Evolutionary conservation across 2,329 filamentous ascomycete genomes (phyloP).

Genomic region (Colletotrichum destructivum): DNA sequence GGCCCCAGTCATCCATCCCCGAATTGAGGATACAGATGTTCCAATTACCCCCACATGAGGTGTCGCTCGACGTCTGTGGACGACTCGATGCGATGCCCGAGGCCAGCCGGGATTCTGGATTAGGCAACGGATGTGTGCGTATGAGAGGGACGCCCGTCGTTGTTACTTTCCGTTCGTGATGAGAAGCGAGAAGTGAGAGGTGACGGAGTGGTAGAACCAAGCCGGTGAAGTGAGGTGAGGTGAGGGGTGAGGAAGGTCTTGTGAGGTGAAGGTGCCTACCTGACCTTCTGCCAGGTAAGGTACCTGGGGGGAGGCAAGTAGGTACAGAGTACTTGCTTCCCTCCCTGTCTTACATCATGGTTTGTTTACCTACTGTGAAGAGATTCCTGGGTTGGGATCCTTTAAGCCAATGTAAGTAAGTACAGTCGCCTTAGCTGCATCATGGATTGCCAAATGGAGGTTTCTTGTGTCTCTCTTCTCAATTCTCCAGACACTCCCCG

Average conservation of each 20-base stretch:
- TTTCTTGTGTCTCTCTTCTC: not conserved
- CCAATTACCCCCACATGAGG: slow-evolving; percentile 2
- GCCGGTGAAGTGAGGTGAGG: slow-evolving; percentile 1
- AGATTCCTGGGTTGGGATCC: not conserved
- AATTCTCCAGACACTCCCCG: not conserved
- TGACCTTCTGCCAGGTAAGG: not conserved
- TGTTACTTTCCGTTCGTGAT: slow-evolving; percentile 17
- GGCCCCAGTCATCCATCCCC: not conserved
- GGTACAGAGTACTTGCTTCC: no score
- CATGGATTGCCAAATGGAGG: not conserved
- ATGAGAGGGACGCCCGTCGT: slow-evolving; percentile 1
- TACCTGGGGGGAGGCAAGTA: no score
- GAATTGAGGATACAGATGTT: not conserved
- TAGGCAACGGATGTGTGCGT: slow-evolving; percentile 23
- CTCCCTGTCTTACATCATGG: no score
- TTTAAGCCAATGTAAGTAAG: not conserved
- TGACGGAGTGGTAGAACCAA: not conserved
- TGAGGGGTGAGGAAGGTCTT: not conserved
- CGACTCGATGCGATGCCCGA: slow-evolving; percentile 34
- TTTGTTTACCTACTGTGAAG: not conserved
- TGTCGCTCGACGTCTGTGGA: not conserved
- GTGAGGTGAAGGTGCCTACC: not conserved
- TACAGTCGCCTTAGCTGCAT: not conserved
- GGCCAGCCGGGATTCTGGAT: slow-evolving; percentile 27
- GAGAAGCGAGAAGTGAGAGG: slow-evolving; percentile 26